A percentile compares a stretch with the other conserved stretches of the same genome.
Conservation (phyloP, 176 grass and related monocot species). For the Tillandsia fasciculata region DNA sequence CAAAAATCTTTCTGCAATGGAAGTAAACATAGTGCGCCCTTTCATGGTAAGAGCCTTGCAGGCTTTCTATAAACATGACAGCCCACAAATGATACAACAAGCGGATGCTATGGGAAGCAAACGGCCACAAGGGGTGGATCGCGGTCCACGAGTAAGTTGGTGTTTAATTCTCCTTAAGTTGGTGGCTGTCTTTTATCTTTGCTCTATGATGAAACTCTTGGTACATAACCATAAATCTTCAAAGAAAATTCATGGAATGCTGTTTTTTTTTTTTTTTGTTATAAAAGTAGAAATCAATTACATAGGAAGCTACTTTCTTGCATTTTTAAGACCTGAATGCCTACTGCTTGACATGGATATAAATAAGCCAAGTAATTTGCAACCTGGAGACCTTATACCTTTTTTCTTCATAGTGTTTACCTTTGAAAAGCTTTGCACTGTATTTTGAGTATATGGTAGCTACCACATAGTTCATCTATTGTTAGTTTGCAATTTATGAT, state of each 20-base stretch:
- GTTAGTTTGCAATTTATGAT: too few species aligned
- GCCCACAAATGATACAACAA: slow-evolving; percentile 77
- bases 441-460: too few species aligned
- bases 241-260: neutral
- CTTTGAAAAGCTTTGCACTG: too few species aligned
- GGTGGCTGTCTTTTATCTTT: neutral
- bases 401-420: too few species aligned
- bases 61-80: slow-evolving; percentile 94
- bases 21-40: slow-evolving; percentile 89
- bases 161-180: neutral
- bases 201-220: neutral
- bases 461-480: too few species aligned
- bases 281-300: neutral
- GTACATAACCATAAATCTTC: neutral
- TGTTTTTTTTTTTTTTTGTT: neutral
- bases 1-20: slow-evolving; percentile 99
- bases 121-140: neutral
- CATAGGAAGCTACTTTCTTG: neutral
- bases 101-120: slow-evolving; percentile 29
- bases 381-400: too few species aligned
- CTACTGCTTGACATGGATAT: too few species aligned
- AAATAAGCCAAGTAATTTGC: too few species aligned
- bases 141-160: slow-evolving; percentile 6
- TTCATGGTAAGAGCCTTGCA: slow-evolving; percentile 92
- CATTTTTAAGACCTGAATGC: neutral